Conservation (phyloP, 768 basidiomycete genomes). For the Boletus subcaerulescens region DNA sequence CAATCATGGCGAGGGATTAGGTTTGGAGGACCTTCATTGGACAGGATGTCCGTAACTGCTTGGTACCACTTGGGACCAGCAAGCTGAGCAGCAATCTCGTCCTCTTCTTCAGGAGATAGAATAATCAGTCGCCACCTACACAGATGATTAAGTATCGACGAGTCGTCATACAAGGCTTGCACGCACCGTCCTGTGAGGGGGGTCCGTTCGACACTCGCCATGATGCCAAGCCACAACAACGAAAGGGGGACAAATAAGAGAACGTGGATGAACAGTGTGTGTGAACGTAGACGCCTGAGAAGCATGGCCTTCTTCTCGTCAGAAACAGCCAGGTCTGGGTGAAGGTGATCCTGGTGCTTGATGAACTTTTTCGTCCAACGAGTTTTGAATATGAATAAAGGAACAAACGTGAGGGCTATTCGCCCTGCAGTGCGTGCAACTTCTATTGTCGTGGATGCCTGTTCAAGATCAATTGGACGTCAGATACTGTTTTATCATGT, state of each 20-base stretch:
- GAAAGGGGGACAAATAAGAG: constrained; percentile 59
- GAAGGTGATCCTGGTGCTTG: constrained; percentile 38
- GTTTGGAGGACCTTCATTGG: constrained; percentile 55
- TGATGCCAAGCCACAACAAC: constrained; percentile 64
- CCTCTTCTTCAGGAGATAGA: constrained; percentile 90
- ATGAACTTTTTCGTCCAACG: constrained; percentile 49
- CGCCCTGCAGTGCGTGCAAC: constrained; percentile 67
- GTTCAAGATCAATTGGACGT: background rate
- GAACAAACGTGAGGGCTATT: constrained; percentile 72
- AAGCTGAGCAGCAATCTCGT: constrained; percentile 79
- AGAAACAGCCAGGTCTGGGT: constrained; percentile 43
- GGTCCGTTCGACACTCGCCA: constrained; percentile 73
- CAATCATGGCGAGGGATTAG: constrained; percentile 79
- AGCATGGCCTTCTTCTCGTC: constrained; percentile 51
- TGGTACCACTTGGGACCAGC: constrained; percentile 84
- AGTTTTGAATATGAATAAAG: constrained; percentile 62
- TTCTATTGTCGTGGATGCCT: constrained; percentile 76
- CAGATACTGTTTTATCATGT: background rate
- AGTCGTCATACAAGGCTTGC: background rate
- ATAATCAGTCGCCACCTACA: constrained; percentile 82
- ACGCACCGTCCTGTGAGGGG: constrained; percentile 83
- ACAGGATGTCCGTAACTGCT: constrained; percentile 76
- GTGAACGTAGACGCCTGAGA: constrained; percentile 46
- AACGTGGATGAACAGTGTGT: constrained; percentile 49
- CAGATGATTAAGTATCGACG: background rate